A percentile compares a stretch with the other conserved stretches of the same genome.
Conservation (phyloP, 495 filamentous ascomycete genomes). For the Trichoderma parareesei region DNA sequence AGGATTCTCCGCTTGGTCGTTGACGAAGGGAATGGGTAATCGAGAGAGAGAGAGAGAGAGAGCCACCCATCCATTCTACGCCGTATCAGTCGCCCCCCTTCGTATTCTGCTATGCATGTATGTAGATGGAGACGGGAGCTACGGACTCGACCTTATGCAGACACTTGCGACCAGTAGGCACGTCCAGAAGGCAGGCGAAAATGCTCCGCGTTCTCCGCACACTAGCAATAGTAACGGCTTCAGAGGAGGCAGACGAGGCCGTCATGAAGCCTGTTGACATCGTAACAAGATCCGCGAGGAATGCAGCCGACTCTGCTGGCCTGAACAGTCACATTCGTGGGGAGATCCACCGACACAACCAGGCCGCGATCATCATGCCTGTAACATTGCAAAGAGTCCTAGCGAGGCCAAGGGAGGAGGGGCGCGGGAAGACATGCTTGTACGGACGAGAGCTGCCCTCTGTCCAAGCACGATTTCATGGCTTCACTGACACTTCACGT, state of each 20-base stretch:
- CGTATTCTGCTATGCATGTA: constrained; percentile 5
- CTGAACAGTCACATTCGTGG: constrained; percentile 4
- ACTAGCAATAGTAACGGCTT: background rate
- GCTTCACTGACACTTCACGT: too few relatives aligned
- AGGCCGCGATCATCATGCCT: background rate
- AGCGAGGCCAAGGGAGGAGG: constrained; percentile 1
- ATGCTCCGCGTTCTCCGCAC: constrained; percentile 7
- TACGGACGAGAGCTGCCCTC: too few relatives aligned
- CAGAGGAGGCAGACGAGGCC: background rate
- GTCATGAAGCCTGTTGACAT: background rate
- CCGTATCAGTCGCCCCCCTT: background rate
- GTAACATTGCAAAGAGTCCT: background rate
- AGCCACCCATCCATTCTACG: constrained; percentile 2
- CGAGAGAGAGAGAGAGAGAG: background rate
- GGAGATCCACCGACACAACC: constrained; percentile 1
- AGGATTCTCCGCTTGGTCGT: constrained; percentile 3
- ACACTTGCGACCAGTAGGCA: background rate
- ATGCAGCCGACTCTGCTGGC: background rate
- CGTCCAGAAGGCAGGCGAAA: background rate
- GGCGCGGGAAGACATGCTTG: too few relatives aligned
- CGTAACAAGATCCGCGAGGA: background rate
- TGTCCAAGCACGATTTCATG: too few relatives aligned
- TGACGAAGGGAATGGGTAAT: too few relatives aligned
- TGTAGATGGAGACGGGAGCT: constrained; percentile 2
- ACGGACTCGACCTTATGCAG: background rate